Evolutionary conservation across 2,329 filamentous ascomycete species (phyloP), one percentile per base, ranked within the genome.

Genomic region (Cladobotryum protrusum): DNA sequence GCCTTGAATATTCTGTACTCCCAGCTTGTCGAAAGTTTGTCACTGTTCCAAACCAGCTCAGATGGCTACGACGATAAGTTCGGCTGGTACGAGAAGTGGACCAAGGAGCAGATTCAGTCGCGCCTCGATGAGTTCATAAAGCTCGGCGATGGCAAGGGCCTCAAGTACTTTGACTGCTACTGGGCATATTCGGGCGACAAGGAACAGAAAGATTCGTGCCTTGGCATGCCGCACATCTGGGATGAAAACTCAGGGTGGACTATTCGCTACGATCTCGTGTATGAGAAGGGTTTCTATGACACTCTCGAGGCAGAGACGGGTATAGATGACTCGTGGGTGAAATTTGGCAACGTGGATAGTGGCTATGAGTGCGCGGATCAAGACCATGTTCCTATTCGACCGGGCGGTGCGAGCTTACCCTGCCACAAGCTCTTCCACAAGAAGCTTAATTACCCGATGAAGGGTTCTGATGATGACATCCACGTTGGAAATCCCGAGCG

Each of bases 11-110:
- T 18, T 3, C 33, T 45, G 13, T 36, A 45, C 43, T 13, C 5
- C 8, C 15, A 18, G 43, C 43, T 45, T 12, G 8, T 36, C 43
- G 43, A 45, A 1, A 45, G 33, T n/a, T 19, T 45, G 6, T 45
- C 43, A 32, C 43, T 45, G 7, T 45, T 45, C 43, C n/a, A 41
- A 20, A 43, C 11, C 52, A 56, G 17, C 32, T 53, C 33, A 11
- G 39, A 53, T 12, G 55, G 44, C 34, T 57, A 56, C 33, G 55
- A 59, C 20, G 39, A 48, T 29, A 56, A 54, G 39, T 55, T 56
- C 39, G 37, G 41, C 14, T 45, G 14, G 5, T 56, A 45, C 44
- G 46, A 48, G 36, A n/a, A 45, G 9, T 47, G 45, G 45, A 29
- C 50, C 43, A 51, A 53, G 36, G 39, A 50, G 15, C 43, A 49